phyloP scores from a whole-genome alignment of 768 basidiomycete species.

The Agrocybe praecox region DNA sequence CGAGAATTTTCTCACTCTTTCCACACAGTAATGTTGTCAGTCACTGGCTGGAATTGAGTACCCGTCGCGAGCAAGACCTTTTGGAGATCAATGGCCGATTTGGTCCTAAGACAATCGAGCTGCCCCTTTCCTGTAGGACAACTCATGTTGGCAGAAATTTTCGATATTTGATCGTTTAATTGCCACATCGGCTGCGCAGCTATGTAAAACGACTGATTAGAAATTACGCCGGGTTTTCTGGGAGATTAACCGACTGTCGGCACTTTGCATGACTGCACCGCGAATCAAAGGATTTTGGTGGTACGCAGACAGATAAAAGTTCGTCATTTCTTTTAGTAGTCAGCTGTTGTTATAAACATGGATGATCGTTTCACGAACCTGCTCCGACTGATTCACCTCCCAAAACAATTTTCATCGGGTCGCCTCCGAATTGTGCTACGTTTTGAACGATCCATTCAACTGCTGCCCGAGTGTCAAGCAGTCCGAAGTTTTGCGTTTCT shows the following conservation, averaged over 20 bases:
- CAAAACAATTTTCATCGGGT: slow-evolving; percentile 46
- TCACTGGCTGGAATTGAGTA: slow-evolving; percentile 35
- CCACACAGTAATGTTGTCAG: slow-evolving; percentile 34
- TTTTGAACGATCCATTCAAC: slow-evolving; percentile 46
- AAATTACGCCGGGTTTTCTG: no score
- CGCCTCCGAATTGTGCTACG: slow-evolving; percentile 44
- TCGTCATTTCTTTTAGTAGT: slow-evolving; percentile 30
- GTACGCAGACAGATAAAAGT: slow-evolving; percentile 34
- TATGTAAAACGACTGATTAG: slow-evolving; percentile 1
- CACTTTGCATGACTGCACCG: slow-evolving; percentile 36
- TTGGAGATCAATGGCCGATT: slow-evolving; percentile 26
- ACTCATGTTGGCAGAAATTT: slow-evolving; percentile 26
- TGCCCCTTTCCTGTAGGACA: slow-evolving; percentile 26
- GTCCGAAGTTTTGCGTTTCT: slow-evolving; percentile 46
- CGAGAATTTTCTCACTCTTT: slow-evolving; percentile 25
- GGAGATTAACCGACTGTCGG: slow-evolving; percentile 25
- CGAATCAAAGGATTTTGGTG: slow-evolving; percentile 28
- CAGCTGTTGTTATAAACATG: slow-evolving; percentile 8
- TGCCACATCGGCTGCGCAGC: slow-evolving; percentile 37
- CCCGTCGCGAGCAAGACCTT: slow-evolving; percentile 26
- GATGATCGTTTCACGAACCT: slow-evolving; percentile 30
- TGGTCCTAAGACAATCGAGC: slow-evolving; percentile 29
- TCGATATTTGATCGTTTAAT: slow-evolving; percentile 27
- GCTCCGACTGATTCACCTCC: slow-evolving; percentile 38
- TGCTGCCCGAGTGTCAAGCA: slow-evolving; percentile 49